A percentile compares a stretch with the other conserved stretches of the same genome.
Evolutionary conservation across 2,329 filamentous ascomycete species (phyloP).

Genomic region (Tolypocladium sp.): DNA sequence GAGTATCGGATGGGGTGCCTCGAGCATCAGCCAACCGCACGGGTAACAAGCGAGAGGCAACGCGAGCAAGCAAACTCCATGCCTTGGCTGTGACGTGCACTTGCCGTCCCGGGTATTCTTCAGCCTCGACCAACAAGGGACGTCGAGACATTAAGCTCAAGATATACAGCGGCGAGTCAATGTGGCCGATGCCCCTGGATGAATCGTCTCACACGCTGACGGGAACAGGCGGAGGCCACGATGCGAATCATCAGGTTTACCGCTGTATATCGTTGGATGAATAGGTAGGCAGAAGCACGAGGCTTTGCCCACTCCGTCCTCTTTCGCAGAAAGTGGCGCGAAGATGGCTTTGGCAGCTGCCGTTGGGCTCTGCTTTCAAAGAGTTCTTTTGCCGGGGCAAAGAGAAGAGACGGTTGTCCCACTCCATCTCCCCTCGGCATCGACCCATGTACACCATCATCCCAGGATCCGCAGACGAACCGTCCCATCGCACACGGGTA

Average conservation of each 20-base stretch:
- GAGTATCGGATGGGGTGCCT: not conserved
- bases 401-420: not conserved
- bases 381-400: not conserved
- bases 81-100: not conserved
- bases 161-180: not conserved
- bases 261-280: not conserved
- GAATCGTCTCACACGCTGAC: not conserved
- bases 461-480: not conserved
- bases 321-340: too few species aligned
- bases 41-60: not conserved
- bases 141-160: not conserved
- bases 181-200: not conserved
- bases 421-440: not conserved
- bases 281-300: not conserved
- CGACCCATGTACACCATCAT: not conserved
- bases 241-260: not conserved
- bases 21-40: not conserved
- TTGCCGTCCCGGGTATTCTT: not conserved
- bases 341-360: too few species aligned
- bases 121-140: not conserved
- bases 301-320: too few species aligned
- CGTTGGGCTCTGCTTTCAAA: too few species aligned
- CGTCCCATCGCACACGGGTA: not conserved
- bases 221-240: not conserved
- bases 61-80: not conserved